Base-by-base conservation (phyloP, 257 asterid genomes). In the Thymus mandschuricus region DNA sequence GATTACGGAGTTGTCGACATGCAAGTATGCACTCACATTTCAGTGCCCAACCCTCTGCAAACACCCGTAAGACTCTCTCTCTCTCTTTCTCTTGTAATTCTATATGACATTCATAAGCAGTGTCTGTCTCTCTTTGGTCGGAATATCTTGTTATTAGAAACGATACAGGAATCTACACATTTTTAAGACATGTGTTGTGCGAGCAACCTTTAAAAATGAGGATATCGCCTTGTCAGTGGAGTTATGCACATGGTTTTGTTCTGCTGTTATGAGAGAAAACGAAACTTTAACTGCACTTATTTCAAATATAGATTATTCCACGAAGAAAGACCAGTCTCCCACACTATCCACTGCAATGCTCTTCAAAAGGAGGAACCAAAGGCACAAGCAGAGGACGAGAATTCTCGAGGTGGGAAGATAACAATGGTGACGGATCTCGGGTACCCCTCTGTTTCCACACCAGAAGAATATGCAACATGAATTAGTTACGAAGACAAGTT, bases 41-140 rank as follows among this genome's bases (percentile, higher is more conserved):
- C 97, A 95, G n/a, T 85, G 94, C 76, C 98, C 99, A 51, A 82
- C 82, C 2, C 99, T 95, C 44, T 95, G 98, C 97, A 89, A 87
- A 79, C 99, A 95, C 80, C 99, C 94, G 99, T 95, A 83, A 88
- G 96, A 73, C 52, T 71, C 72, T 55, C 70, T 81, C 79, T 55
- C 75, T 58, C 72, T 56, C 77, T 29, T 71, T 45, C 59, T 70
- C 58, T 5, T 30, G 41, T 30, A 33, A 10, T 38, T 11, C 48
- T 49, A 6, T 45, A 21, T 21, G 9, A 43, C 48, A 43, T 1
- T 3, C 8, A 13, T 66, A 31, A 48, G n/a, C 59, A 38, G 35
- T 62, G 48, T 6, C 5, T 6, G 44, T 38, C 48, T 43, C 4
- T 65, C 63, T 55, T 63, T 68, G 40, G 5, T 35, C 40, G 0